Conservation (phyloP, 495 filamentous ascomycete genomes). For the Penicillium flavigenum region DNA sequence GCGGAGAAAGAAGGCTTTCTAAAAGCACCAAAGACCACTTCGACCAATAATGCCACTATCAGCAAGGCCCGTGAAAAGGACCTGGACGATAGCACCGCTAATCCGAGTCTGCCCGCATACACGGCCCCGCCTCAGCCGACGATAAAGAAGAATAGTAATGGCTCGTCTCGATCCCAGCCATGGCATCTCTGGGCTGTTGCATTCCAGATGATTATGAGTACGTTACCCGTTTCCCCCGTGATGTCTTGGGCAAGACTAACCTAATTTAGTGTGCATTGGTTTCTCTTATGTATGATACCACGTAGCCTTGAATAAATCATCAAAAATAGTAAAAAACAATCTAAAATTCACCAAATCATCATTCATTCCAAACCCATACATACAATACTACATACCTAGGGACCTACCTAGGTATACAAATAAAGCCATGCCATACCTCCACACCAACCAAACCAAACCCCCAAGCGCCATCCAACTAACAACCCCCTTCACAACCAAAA, state of each 20-base stretch:
- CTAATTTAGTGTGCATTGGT: neutral
- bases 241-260: neutral
- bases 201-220: neutral
- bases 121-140: constrained; percentile 4
- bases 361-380: neutral
- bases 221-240: neutral
- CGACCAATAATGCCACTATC: neutral
- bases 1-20: constrained; percentile 27
- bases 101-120: constrained; percentile 6
- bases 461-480: constrained; percentile 12
- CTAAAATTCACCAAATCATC: neutral
- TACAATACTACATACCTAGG: too few relatives aligned
- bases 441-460: constrained; percentile 12
- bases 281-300: neutral
- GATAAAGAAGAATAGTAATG: neutral
- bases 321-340: neutral
- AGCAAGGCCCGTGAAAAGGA: constrained; percentile 3
- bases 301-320: neutral
- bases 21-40: neutral
- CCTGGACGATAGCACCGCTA: constrained; percentile 1
- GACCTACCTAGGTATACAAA: neutral
- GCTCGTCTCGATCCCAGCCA: neutral
- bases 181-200: neutral
- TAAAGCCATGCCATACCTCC: neutral
- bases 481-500: constrained; percentile 15